Conservation (phyloP, 768 basidiomycete species). For the Suillus brevipes region DNA sequence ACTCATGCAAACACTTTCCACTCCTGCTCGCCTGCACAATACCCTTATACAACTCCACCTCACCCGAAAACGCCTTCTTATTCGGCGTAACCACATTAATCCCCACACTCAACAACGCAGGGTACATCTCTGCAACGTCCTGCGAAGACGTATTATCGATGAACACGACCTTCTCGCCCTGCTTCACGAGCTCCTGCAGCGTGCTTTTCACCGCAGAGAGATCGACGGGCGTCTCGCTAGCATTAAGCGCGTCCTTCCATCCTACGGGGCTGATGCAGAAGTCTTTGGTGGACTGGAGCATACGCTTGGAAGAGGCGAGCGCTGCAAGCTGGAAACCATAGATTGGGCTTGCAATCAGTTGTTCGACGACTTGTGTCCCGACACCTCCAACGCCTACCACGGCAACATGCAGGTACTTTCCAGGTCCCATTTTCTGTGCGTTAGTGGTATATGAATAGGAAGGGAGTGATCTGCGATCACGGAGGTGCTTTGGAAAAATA, state of each 20-base stretch:
- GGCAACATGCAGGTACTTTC: slow-evolving; percentile 55
- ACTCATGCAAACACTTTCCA: slow-evolving; percentile 78
- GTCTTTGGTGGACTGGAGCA: slow-evolving; percentile 53
- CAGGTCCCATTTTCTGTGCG: slow-evolving; percentile 10
- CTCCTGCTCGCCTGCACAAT: slow-evolving; percentile 61
- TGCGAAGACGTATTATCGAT: slow-evolving; percentile 95
- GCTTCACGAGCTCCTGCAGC: slow-evolving; percentile 46
- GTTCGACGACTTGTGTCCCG: slow-evolving; percentile 81
- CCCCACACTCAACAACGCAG: slow-evolving; percentile 72
- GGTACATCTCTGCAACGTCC: slow-evolving; percentile 77
- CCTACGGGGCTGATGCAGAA: slow-evolving; percentile 37
- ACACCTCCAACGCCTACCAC: slow-evolving; percentile 93
- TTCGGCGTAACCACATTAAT: slow-evolving; percentile 94
- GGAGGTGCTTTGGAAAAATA: background rate
- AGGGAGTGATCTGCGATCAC: background rate
- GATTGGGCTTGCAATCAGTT: slow-evolving; percentile 70
- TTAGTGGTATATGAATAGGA: background rate
- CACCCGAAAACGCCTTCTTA: slow-evolving; percentile 92
- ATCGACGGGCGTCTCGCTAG: slow-evolving; percentile 35
- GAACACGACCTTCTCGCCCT: slow-evolving; percentile 58
- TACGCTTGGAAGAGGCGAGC: slow-evolving; percentile 64
- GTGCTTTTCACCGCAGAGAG: slow-evolving; percentile 41
- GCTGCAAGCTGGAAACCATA: slow-evolving; percentile 65
- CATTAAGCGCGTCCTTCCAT: slow-evolving; percentile 52
- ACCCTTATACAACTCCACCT: slow-evolving; percentile 61